Evolutionary conservation across 1,139 yeast genomes (phyloP), one percentile per base, ranked within the genome.

Genomic region (Suhomyces atakaporum): DNA sequence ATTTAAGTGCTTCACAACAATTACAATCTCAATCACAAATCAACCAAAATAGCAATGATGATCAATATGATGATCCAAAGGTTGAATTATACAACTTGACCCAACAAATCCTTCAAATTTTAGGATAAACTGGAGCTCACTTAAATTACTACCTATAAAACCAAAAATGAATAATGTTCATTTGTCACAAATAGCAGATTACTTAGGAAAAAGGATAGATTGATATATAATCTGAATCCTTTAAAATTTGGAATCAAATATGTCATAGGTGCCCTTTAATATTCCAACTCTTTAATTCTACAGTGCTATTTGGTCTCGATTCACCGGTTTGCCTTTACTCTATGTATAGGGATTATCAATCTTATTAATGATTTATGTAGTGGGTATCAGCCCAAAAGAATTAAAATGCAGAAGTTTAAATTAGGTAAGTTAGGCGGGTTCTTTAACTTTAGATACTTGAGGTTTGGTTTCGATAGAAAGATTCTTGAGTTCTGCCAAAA

Each of bases 61-160:
- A 69, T 34, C 73, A 70, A 46, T 65, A 56, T 40, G 84, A 79
- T 45, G 85, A 77, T 59, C 84, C 85, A 47, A 81, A 76, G 65
- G 79, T 70, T 51, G 92, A 84, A 59, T 73, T 84, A 50, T 81
- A 80, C 56, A 83, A 82, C 54, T 73, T 84, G 54, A 82, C 90
- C n/a, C 88, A 82, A 58, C 94, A 84, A 66, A 84, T 84, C 39
- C 69, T 84, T 54, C 77, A 72, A 55, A 72, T 71, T 30, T 63
- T 72, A 47, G 77, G 77, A 28, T 69, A 13, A 11, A 24, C 23
- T 24, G 15, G 31, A 22, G 20, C 23, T 23, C 16, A 22, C 5
- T 22, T n/a, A 7, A 6, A 22, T 7, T 10, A 22, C 5, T 10
- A 18, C 20, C 20, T 18, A 18, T 18, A 18, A n/a, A 18, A 18